These are phyloP conservation scores for Starmerella scarabaei DNA, from an alignment of 805 yeast genomes.

Conservation along the genomic window DNA sequence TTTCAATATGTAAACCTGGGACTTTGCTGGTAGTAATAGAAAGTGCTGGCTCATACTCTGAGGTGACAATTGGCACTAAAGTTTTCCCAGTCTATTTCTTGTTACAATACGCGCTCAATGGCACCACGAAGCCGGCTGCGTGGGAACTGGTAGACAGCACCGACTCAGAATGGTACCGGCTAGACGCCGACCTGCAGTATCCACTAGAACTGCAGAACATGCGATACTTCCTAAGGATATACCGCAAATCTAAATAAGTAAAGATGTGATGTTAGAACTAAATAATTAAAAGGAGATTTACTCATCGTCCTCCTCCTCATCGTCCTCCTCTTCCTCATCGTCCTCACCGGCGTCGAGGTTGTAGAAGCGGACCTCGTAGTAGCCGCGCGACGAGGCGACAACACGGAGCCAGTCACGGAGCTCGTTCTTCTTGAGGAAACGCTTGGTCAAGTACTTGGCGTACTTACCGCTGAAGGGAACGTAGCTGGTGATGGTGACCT, in stretches of 20 bases:
- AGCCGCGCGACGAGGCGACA: conserved; percentile 88
- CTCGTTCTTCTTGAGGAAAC: conserved; percentile 99
- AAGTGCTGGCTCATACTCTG: conserved; percentile 83
- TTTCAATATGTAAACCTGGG: conserved; percentile 42
- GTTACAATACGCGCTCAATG: conserved; percentile 53
- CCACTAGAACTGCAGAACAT: conserved; percentile 67
- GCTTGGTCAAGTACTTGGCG: conserved; percentile 98
- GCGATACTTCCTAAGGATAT: conserved; percentile 73
- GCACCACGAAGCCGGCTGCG: conserved; percentile 30
- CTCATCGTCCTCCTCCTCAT: conserved; percentile 24
- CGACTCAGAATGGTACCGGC: conserved; percentile 75
- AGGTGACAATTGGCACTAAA: conserved; percentile 61
- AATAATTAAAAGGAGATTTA: conserved; percentile 8
- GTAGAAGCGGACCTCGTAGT: conserved; percentile 97
- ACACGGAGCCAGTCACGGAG: conserved; percentile 99
- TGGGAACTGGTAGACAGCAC: conserved; percentile 57
- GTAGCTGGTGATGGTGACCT: conserved; percentile 80
- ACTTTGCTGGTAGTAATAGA: conserved; percentile 57
- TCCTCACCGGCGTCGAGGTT: conserved; percentile 93
- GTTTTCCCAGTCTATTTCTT: conserved; percentile 72
- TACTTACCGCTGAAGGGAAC: conserved; percentile 98
- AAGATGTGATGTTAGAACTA: too few relatives aligned
- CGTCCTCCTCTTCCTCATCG: conserved; percentile 78
- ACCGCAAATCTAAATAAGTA: conserved; percentile 31
- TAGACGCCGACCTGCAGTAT: conserved; percentile 41